phyloP scores from a whole-genome alignment of 2,329 filamentous ascomycete species.

The Diplodia corticola region DNA sequence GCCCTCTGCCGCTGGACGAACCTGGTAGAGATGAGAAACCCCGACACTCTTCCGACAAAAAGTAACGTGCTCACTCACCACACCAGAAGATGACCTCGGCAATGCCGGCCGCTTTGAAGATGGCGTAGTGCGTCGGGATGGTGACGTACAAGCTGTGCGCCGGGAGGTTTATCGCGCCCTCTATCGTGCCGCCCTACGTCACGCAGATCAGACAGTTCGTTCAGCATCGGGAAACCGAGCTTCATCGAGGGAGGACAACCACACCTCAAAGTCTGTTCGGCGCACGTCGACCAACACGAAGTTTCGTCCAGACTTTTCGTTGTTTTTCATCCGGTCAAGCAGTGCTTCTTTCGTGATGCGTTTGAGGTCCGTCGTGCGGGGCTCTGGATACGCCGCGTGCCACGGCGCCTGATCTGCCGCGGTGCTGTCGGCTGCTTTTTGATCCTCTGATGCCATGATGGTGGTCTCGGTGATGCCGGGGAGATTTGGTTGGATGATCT shows the following conservation, averaged over 20 bases:
- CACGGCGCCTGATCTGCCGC: constrained; percentile 24
- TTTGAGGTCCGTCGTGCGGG: constrained; percentile 18
- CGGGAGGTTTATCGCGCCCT: constrained; percentile 59
- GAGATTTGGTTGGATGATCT: no score
- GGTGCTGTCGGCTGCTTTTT: neutral
- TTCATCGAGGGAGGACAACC: neutral
- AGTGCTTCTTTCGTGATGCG: constrained; percentile 24
- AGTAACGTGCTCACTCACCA: constrained; percentile 46
- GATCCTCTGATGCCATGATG: neutral
- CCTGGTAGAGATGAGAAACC: constrained; percentile 39
- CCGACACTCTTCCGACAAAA: neutral
- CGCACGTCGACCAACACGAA: constrained; percentile 51
- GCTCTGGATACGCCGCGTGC: constrained; percentile 26
- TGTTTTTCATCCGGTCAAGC: constrained; percentile 22
- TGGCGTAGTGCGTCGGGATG: constrained; percentile 49
- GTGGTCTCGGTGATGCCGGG: neutral
- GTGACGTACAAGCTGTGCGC: constrained; percentile 57
- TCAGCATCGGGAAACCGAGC: constrained; percentile 18
- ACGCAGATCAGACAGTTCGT: constrained; percentile 4
- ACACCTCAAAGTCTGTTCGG: constrained; percentile 53
- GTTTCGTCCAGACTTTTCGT: constrained; percentile 14
- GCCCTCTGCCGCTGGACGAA: constrained; percentile 57
- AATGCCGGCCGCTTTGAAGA: constrained; percentile 54
- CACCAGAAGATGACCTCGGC: constrained; percentile 58
- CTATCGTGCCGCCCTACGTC: constrained; percentile 62